A percentile compares a stretch with the other conserved stretches of the same genome.
These are phyloP conservation scores for Fomitopsis schrenkii DNA, from an alignment of 1,284 basidiomycete species.

Conservation along the genomic window DNA sequence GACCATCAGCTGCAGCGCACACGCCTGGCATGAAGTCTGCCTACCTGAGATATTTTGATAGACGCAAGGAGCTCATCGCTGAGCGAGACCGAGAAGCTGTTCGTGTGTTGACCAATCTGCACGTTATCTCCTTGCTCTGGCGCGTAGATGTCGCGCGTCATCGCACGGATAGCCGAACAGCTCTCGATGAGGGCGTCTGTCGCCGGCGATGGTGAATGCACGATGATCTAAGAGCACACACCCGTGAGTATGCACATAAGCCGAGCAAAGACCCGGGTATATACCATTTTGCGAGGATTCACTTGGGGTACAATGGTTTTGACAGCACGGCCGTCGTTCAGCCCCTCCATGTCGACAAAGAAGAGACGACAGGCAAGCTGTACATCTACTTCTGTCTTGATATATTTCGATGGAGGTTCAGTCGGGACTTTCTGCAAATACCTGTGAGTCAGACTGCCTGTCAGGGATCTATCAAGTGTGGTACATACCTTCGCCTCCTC, in stretches of 20 bases:
- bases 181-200: slow-evolving; percentile 75
- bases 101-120: slow-evolving; percentile 93
- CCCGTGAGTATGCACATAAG: neutral
- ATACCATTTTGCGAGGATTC: slow-evolving; percentile 90
- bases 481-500: slow-evolving; percentile 74
- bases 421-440: slow-evolving; percentile 55
- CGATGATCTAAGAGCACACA: slow-evolving; percentile 63
- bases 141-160: slow-evolving; percentile 89
- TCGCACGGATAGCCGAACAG: slow-evolving; percentile 75
- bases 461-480: neutral
- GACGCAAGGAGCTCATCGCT: slow-evolving; percentile 82
- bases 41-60: slow-evolving; percentile 85
- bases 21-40: slow-evolving; percentile 23
- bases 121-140: slow-evolving; percentile 73
- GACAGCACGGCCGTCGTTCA: slow-evolving; percentile 94
- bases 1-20: neutral
- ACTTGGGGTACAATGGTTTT: slow-evolving; percentile 97
- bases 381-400: slow-evolving; percentile 71
- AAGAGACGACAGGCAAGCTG: slow-evolving; percentile 82
- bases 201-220: slow-evolving; percentile 69
- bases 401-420: slow-evolving; percentile 91
- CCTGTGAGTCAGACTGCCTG: neutral
- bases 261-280: slow-evolving; percentile 11
- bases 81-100: slow-evolving; percentile 90
- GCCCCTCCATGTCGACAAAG: slow-evolving; percentile 93